Percentiles rank a stretch among this genome's conserved stretches.
Conservation (phyloP, 2,329 filamentous ascomycete species). For the Fusarium falciforme region DNA sequence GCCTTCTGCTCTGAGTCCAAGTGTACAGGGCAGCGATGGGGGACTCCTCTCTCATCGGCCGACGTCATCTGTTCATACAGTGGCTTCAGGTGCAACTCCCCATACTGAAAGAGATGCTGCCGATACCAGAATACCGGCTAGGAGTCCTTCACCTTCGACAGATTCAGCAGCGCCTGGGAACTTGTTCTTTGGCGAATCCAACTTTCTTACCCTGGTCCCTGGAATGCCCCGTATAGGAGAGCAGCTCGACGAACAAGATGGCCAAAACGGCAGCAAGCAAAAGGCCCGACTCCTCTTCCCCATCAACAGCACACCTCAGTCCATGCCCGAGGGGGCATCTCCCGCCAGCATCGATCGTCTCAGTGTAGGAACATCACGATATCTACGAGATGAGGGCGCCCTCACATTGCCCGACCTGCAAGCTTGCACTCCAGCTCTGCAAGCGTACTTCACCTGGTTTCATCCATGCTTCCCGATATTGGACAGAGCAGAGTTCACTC, state of each 20-base stretch:
- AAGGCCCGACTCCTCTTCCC: conserved; percentile 47
- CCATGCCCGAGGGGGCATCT: conserved; percentile 22
- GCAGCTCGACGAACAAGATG: neutral
- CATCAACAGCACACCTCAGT: conserved; percentile 43
- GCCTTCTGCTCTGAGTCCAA: neutral
- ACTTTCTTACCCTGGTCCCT: conserved; percentile 52
- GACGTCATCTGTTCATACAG: neutral
- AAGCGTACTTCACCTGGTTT: conserved; percentile 67
- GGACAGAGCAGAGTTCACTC: conserved; percentile 57
- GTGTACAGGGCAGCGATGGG: neutral
- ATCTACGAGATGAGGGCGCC: conserved; percentile 57
- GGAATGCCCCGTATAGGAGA: conserved; percentile 23
- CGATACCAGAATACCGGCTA: conserved; percentile 13
- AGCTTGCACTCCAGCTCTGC: conserved; percentile 56
- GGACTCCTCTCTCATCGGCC: neutral
- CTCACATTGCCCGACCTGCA: conserved; percentile 58
- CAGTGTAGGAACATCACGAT: conserved; percentile 60
- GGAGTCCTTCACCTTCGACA: conserved; percentile 30
- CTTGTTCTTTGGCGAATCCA: conserved; percentile 54
- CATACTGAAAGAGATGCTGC: neutral
- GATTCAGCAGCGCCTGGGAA: conserved; percentile 40
- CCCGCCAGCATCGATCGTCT: conserved; percentile 49
- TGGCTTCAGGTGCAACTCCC: neutral
- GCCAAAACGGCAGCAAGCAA: conserved; percentile 13
- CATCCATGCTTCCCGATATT: conserved; percentile 67